Conservation (phyloP, 345 rosid genomes). For the Syzygium grande region DNA sequence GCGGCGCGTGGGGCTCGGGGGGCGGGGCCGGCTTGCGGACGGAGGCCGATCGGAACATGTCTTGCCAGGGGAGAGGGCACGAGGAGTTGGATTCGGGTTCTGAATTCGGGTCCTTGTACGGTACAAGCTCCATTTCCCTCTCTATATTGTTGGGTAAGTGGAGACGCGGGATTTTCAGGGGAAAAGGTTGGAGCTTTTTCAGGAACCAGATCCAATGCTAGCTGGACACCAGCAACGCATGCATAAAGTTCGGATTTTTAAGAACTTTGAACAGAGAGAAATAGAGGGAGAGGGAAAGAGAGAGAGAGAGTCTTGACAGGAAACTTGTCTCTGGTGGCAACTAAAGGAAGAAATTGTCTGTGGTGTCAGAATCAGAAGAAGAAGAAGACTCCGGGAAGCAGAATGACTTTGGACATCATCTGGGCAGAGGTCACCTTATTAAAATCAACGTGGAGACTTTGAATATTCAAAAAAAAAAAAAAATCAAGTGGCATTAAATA, state of each 20-base stretch:
- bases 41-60: constrained; percentile 93
- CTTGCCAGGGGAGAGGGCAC: constrained; percentile 68
- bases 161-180: background rate
- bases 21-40: constrained; percentile 51
- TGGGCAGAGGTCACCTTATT: background rate
- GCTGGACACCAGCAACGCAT: background rate
- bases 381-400: background rate
- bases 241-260: background rate
- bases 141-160: background rate
- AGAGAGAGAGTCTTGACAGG: background rate
- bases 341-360: background rate
- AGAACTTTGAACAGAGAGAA: no score
- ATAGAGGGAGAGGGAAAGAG: background rate
- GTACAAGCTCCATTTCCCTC: constrained; percentile 66
- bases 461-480: background rate
- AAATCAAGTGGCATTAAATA: background rate
- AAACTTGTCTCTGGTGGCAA: background rate
- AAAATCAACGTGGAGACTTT: background rate
- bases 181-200: background rate
- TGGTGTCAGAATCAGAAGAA: background rate
- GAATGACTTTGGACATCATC: background rate
- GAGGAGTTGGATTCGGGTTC: constrained; percentile 41
- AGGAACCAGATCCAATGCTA: background rate
- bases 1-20: constrained; percentile 13
- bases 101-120: constrained; percentile 49